These are phyloP conservation scores for Volvox carteri DNA, from an alignment of 163 green algal species.

Conservation along the genomic window DNA sequence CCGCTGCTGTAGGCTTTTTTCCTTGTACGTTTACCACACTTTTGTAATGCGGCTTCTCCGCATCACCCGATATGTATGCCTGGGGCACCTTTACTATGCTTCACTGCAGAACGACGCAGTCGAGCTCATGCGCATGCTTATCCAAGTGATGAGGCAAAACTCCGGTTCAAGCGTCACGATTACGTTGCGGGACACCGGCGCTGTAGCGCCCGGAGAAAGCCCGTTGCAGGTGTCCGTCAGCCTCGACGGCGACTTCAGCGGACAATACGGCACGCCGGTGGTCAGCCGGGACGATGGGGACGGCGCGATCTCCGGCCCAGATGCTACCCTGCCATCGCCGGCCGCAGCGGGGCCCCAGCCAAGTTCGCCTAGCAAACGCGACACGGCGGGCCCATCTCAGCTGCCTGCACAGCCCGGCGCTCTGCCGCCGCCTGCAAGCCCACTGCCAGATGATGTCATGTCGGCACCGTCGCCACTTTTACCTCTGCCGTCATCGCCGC, in stretches of 20 bases:
- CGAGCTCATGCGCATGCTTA: slow-evolving; percentile 12
- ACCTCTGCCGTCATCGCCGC: background rate
- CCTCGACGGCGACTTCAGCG: background rate
- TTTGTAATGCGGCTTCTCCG: no score
- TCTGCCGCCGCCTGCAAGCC: background rate
- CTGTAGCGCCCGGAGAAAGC: background rate
- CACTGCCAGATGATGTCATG: background rate
- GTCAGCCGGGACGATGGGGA: background rate
- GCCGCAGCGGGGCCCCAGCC: background rate
- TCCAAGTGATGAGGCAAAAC: slow-evolving; percentile 13
- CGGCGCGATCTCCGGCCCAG: background rate
- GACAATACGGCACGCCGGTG: background rate
- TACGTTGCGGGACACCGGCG: slow-evolving; percentile 13
- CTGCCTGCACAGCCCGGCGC: no score
- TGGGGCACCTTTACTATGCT: no score
- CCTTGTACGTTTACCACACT: background rate
- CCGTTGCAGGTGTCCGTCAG: background rate
- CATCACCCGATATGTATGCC: no score
- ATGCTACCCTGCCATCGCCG: background rate
- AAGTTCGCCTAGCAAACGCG: background rate
- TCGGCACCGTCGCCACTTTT: background rate
- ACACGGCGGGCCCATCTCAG: background rate
- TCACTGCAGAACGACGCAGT: slow-evolving; percentile 28
- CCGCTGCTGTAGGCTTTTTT: background rate
- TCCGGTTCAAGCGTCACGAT: slow-evolving; percentile 25